Conservation (phyloP, 2,329 filamentous ascomycete genomes). For the Ophiostoma sp. region DNA sequence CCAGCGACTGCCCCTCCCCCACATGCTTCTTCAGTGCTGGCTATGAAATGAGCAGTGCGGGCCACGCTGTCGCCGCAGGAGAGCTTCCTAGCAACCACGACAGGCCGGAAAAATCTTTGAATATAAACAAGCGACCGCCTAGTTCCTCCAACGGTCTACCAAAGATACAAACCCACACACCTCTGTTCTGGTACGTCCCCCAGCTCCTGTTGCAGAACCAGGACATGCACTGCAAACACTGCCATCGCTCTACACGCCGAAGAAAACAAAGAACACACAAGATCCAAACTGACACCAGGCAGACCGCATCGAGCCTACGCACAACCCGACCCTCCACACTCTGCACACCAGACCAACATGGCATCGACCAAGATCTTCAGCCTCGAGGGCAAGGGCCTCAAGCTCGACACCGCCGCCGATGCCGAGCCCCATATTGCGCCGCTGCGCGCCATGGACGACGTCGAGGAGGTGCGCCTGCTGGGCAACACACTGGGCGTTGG, state of each 20-base stretch:
- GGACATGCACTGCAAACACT: background rate
- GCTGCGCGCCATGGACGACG: constrained; percentile 63
- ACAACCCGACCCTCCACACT: background rate
- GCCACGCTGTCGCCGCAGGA: constrained; percentile 4
- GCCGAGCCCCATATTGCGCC: constrained; percentile 76
- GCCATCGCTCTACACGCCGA: no score
- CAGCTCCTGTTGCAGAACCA: background rate
- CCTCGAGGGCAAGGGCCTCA: constrained; percentile 84
- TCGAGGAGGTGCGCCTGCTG: constrained; percentile 79
- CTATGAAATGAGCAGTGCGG: background rate
- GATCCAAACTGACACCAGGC: background rate
- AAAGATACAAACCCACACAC: background rate
- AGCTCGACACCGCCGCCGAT: constrained; percentile 83
- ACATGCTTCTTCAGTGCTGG: constrained; percentile 13
- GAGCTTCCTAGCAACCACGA: constrained; percentile 22
- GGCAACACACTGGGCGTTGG: constrained; percentile 91
- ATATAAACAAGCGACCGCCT: constrained; percentile 16
- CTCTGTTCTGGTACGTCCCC: background rate
- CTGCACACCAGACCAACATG: constrained; percentile 38
- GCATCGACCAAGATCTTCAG: constrained; percentile 67
- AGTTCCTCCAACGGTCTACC: background rate
- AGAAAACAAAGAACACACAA: background rate
- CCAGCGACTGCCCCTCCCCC: constrained; percentile 22
- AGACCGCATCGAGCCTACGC: background rate
- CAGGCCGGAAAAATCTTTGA: constrained; percentile 17